Conservation (phyloP, 352 stramenopile genomes). For the Phytophthora multivora region DNA sequence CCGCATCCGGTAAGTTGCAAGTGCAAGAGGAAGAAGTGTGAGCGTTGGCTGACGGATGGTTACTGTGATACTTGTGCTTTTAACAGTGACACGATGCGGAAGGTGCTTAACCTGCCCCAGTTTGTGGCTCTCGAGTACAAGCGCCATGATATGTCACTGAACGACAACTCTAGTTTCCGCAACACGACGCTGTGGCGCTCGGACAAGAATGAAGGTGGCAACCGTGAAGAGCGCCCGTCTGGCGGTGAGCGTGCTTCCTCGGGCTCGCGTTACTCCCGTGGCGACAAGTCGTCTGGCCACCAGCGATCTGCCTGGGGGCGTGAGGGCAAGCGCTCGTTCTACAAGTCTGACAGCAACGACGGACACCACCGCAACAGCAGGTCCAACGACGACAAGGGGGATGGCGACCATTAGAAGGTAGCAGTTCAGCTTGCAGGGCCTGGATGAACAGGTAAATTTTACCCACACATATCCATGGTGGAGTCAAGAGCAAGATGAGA, state of each 20-base stretch:
- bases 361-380: conserved; percentile 39
- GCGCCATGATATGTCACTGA: conserved; percentile 87
- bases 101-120: conserved; percentile 90
- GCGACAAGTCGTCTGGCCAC: conserved; percentile 44
- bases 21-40: not conserved
- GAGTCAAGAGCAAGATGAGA: not conserved
- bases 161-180: conserved; percentile 79
- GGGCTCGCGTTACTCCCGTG: conserved; percentile 55
- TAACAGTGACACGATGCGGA: conserved; percentile 85
- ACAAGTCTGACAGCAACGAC: conserved; percentile 50
- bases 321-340: conserved; percentile 62
- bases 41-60: not conserved
- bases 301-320: conserved; percentile 63
- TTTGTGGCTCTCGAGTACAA: conserved; percentile 94
- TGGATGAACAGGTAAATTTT: conserved; percentile 7
- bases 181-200: conserved; percentile 83
- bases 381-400: conserved; percentile 36
- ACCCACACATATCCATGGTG: not conserved
- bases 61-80: not conserved
- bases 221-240: conserved; percentile 22
- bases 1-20: conserved; percentile 62
- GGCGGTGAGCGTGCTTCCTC: conserved; percentile 32
- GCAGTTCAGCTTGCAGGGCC: conserved; percentile 6
- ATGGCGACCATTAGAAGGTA: conserved; percentile 23
- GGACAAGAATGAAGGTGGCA: conserved; percentile 47